A percentile compares a stretch with the other conserved stretches of the same genome.
phyloP scores from a whole-genome alignment of 148 eudicot species.

The Spergularia marina region DNA sequence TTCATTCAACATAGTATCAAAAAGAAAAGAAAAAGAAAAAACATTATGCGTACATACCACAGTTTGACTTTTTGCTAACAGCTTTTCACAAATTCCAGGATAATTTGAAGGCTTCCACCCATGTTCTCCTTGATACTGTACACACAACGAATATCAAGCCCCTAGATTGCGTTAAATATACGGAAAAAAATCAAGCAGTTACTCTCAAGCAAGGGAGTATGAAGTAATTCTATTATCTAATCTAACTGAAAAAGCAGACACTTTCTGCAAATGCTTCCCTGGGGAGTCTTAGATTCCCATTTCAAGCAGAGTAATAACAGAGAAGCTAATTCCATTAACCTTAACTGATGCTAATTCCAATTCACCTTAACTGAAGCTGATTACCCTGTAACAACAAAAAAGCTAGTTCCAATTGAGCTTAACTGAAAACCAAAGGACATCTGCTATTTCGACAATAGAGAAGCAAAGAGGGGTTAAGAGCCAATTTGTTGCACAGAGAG shows the following conservation, averaged over 20 bases:
- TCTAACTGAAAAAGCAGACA: not conserved
- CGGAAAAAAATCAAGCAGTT: not conserved
- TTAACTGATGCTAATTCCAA: no score
- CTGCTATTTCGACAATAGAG: no score
- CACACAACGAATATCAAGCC: conserved; percentile 11
- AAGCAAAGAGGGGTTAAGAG: no score
- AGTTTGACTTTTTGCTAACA: conserved; percentile 92
- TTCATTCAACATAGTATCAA: not conserved
- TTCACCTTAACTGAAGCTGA: no score
- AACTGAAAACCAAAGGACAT: no score
- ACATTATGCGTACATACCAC: conserved; percentile 52
- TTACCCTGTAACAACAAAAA: no score
- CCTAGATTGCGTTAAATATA: not conserved
- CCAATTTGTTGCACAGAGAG: no score
- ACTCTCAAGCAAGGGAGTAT: conserved; percentile 2
- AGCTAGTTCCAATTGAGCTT: no score
- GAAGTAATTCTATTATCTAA: not conserved
- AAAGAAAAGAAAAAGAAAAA: not conserved
- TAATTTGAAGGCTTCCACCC: conserved; percentile 94
- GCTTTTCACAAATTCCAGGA: conserved; percentile 89
- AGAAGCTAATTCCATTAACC: no score
- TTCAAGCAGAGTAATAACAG: no score
- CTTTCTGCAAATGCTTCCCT: not conserved
- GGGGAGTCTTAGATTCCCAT: no score
- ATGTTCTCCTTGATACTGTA: conserved; percentile 88